Evolutionary conservation across 2,329 filamentous ascomycete genomes (phyloP).

Genomic region (Trichoderma afroharzianum): DNA sequence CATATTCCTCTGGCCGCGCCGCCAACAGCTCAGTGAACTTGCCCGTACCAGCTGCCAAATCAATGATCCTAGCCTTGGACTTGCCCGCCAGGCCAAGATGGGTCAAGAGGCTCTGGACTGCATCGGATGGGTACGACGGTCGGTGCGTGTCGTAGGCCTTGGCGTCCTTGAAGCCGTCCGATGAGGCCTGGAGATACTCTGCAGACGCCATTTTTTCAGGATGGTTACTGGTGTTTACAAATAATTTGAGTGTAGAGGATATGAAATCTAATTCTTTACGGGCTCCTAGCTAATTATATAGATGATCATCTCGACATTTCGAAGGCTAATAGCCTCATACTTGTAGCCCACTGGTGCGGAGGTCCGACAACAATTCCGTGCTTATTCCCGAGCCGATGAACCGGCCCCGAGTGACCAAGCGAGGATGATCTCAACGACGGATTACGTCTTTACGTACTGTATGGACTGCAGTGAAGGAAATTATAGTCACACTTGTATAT

Average conservation of each 20-base stretch:
- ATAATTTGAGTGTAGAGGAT: neutral
- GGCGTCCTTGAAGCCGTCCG: slow-evolving; percentile 63
- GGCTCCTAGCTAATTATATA: neutral
- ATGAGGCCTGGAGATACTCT: slow-evolving; percentile 49
- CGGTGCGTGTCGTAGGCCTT: slow-evolving; percentile 63
- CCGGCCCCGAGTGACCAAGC: neutral
- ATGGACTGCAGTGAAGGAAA: neutral
- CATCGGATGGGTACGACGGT: slow-evolving; percentile 60
- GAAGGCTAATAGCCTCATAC: neutral
- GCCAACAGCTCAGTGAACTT: slow-evolving; percentile 66
- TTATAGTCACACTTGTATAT: neutral
- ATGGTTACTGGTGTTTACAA: neutral
- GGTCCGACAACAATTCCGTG: slow-evolving; percentile 7
- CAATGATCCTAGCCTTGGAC: slow-evolving; percentile 50
- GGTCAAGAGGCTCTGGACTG: slow-evolving; percentile 55
- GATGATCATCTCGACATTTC: neutral
- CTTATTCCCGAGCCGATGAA: slow-evolving; percentile 10
- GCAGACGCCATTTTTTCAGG: slow-evolving; percentile 25
- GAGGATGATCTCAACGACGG: neutral
- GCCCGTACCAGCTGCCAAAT: slow-evolving; percentile 66
- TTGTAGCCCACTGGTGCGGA: slow-evolving; percentile 9
- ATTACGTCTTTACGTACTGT: neutral
- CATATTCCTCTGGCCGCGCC: slow-evolving; percentile 54
- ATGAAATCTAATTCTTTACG: neutral
- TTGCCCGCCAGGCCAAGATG: slow-evolving; percentile 49